phyloP scores from a whole-genome alignment of 768 basidiomycete species.

The Lactifluus echinatus region DNA sequence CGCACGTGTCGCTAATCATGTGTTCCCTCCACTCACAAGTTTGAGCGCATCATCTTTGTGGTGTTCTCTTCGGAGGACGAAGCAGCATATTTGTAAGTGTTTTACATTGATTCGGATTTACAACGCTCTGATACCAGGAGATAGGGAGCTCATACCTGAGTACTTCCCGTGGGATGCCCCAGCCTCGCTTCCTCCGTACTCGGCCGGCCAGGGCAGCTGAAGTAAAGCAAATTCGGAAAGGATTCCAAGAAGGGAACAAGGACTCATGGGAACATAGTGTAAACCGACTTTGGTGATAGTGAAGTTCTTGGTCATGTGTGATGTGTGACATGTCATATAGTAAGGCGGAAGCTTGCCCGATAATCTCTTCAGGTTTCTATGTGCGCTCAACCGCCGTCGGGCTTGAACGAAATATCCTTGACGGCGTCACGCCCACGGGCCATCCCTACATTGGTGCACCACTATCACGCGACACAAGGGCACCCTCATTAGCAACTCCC shows the following conservation, averaged over 20 bases:
- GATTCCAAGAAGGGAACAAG: not conserved
- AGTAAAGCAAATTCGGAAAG: not conserved
- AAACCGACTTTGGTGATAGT: not conserved
- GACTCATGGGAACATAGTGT: not conserved
- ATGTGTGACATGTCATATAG: not conserved
- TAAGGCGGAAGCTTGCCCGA: not conserved
- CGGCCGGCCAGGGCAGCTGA: not conserved
- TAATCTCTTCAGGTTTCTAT: not conserved
- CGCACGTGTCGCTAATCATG: not conserved
- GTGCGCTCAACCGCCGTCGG: not conserved
- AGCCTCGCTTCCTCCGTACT: not conserved
- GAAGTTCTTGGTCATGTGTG: not conserved
- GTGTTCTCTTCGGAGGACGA: conserved; percentile 62
- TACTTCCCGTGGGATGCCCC: conserved; percentile 6
- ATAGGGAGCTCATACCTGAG: conserved; percentile 9
- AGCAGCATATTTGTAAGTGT: conserved; percentile 53
- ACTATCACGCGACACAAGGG: too few relatives aligned
- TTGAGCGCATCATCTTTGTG: conserved; percentile 70
- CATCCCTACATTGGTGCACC: not conserved
- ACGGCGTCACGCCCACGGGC: not conserved
- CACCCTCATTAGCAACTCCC: not conserved
- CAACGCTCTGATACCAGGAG: not conserved
- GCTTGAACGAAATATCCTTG: not conserved
- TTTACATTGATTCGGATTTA: not conserved
- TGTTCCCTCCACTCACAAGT: conserved; percentile 19